Evolutionary conservation across 495 filamentous ascomycete genomes (phyloP).

Genomic region (Pseudoneurospora amorphoporcata): DNA sequence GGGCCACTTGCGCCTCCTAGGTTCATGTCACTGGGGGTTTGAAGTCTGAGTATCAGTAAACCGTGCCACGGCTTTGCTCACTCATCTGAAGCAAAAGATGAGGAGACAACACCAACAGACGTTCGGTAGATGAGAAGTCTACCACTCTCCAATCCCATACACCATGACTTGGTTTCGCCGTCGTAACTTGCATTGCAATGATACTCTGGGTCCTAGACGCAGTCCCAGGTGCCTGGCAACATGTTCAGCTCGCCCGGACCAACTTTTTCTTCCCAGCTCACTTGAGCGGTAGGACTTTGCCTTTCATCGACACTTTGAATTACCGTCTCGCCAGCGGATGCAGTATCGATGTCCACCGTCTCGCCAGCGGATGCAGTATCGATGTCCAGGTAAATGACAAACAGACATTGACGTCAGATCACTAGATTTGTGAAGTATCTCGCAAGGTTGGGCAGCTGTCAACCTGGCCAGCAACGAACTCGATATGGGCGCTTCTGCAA

Average conservation of each 20-base stretch:
- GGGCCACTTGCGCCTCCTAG: background rate
- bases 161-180: background rate
- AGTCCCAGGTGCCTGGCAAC: background rate
- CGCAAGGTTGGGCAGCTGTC: background rate
- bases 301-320: constrained; percentile 10
- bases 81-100: background rate
- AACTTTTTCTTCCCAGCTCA: background rate
- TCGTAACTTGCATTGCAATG: background rate
- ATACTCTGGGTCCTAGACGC: background rate
- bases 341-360: too few species aligned
- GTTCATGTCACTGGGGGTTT: background rate
- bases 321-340: background rate
- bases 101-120: background rate
- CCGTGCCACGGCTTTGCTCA: background rate
- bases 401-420: background rate
- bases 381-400: background rate
- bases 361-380: background rate
- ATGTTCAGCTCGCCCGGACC: background rate
- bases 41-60: background rate
- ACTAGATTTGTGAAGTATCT: background rate
- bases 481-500: background rate
- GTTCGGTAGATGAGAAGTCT: background rate
- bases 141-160: background rate
- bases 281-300: background rate
- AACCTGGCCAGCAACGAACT: background rate